These are phyloP conservation scores for Selaginella moellendorffii DNA, from an alignment of 75 land plant genomes.

Conservation along the genomic window DNA sequence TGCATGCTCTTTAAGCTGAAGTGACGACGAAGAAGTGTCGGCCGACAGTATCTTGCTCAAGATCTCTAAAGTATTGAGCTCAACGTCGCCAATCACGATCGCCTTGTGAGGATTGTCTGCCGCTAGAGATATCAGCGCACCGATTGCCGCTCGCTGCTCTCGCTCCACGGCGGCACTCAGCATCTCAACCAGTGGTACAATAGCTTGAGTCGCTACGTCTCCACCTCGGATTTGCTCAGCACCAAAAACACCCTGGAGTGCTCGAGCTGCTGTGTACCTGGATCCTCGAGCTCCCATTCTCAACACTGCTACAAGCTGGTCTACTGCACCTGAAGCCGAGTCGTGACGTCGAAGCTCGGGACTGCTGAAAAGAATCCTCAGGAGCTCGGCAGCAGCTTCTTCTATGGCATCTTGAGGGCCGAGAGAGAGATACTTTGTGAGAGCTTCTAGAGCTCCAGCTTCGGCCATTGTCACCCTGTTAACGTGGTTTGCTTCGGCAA, in stretches of 20 bases:
- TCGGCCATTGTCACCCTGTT: conserved; percentile 2
- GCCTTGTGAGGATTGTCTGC: conserved; percentile 8
- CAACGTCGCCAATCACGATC: neutral
- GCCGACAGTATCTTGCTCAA: neutral
- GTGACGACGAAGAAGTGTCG: neutral
- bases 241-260: neutral
- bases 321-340: conserved; percentile 3
- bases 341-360: neutral
- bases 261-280: conserved; percentile 1
- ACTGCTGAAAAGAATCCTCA: conserved; percentile 1
- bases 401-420: conserved; percentile 1
- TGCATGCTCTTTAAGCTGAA: neutral
- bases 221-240: neutral
- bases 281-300: neutral
- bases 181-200: neutral
- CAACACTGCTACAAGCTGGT: neutral
- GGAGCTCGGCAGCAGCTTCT: conserved; percentile 1
- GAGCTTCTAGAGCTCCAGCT: conserved; percentile 1
- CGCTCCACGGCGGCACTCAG: neutral
- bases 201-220: neutral
- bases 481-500: neutral
- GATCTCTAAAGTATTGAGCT: neutral
- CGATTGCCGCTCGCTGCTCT: conserved; percentile 5
- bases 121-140: neutral
- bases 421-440: conserved; percentile 8